A percentile compares a stretch with the other conserved stretches of the same genome.
phyloP scores from a whole-genome alignment of 2,329 filamentous ascomycete species.

The Escovopsis sp. region DNA sequence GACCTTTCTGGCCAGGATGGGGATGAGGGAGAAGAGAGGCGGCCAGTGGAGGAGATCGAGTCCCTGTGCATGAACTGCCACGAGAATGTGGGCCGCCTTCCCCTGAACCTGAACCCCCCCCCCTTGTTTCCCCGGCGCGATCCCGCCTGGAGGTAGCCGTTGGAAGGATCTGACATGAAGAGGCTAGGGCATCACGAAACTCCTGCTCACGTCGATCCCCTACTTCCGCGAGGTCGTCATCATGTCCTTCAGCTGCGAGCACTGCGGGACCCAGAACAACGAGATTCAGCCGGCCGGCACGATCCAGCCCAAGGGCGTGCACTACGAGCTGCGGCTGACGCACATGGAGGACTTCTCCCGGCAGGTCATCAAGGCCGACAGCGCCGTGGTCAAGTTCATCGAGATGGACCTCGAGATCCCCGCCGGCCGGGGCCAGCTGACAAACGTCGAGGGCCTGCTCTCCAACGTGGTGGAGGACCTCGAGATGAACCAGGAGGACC shows the following conservation, averaged over 20 bases:
- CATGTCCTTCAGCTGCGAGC: constrained; percentile 88
- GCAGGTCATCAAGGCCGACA: constrained; percentile 86
- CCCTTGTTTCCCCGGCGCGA: no score
- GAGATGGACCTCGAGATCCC: constrained; percentile 91
- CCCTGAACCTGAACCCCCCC: no score
- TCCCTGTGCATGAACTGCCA: constrained; percentile 80
- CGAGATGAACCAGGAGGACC: constrained; percentile 64
- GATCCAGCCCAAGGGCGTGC: constrained; percentile 77
- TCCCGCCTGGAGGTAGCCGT: no score
- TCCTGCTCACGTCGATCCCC: constrained; percentile 83
- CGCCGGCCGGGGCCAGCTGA: constrained; percentile 76
- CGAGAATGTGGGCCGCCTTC: constrained; percentile 44
- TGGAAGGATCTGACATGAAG: not conserved
- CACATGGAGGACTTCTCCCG: constrained; percentile 60
- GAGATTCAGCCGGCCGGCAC: constrained; percentile 86
- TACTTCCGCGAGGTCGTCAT: constrained; percentile 97
- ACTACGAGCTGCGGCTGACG: constrained; percentile 71
- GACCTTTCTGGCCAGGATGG: constrained; percentile 29
- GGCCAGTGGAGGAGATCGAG: constrained; percentile 54
- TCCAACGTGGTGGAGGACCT: constrained; percentile 67
- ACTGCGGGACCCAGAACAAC: constrained; percentile 82
- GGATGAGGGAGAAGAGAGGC: constrained; percentile 27
- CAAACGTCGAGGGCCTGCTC: constrained; percentile 84
- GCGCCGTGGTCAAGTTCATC: constrained; percentile 71
- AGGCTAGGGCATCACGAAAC: constrained; percentile 62